phyloP scores from a whole-genome alignment of 2,329 filamentous ascomycete genomes.

The Aspergillus fructus region DNA sequence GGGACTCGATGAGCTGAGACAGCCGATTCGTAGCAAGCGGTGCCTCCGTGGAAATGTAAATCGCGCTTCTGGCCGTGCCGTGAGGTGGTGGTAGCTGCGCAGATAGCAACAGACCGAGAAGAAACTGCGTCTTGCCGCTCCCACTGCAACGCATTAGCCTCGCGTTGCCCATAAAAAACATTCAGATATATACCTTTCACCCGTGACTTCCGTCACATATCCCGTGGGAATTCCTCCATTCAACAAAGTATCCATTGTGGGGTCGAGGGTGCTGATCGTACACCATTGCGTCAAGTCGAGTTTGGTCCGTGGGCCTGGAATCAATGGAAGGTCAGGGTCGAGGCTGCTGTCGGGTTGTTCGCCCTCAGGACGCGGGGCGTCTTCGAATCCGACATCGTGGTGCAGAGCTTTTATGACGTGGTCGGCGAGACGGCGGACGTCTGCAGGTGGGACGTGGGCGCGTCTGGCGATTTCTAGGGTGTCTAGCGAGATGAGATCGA shows the following conservation, averaged over 20 bases:
- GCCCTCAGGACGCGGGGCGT: slow-evolving; percentile 9
- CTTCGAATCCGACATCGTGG: slow-evolving; percentile 54
- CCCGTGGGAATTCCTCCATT: slow-evolving; percentile 78
- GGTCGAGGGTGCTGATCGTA: slow-evolving; percentile 78
- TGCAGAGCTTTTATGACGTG: slow-evolving; percentile 69
- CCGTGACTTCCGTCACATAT: slow-evolving; percentile 83
- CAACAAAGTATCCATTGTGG: slow-evolving; percentile 67
- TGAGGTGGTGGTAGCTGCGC: slow-evolving; percentile 75
- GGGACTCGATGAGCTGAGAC: slow-evolving; percentile 69
- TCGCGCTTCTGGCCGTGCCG: slow-evolving; percentile 69
- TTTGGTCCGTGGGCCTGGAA: slow-evolving; percentile 26
- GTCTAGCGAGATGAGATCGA: slow-evolving; percentile 83
- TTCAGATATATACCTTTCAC: slow-evolving; percentile 66
- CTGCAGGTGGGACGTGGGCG: slow-evolving; percentile 75
- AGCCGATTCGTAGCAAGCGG: slow-evolving; percentile 79
- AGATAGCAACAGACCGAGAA: slow-evolving; percentile 79
- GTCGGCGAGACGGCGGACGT: slow-evolving; percentile 71
- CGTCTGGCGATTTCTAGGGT: slow-evolving; percentile 79
- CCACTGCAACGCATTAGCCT: slow-evolving; percentile 54
- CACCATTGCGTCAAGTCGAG: slow-evolving; percentile 46
- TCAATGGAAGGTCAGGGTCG: slow-evolving; percentile 20
- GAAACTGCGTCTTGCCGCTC: slow-evolving; percentile 91
- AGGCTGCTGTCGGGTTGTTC: slow-evolving; percentile 24
- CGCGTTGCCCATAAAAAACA: no score
- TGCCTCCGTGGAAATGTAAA: slow-evolving; percentile 94